Conservation (phyloP, 2,329 filamentous ascomycete genomes). For the Didymella segeticola region DNA sequence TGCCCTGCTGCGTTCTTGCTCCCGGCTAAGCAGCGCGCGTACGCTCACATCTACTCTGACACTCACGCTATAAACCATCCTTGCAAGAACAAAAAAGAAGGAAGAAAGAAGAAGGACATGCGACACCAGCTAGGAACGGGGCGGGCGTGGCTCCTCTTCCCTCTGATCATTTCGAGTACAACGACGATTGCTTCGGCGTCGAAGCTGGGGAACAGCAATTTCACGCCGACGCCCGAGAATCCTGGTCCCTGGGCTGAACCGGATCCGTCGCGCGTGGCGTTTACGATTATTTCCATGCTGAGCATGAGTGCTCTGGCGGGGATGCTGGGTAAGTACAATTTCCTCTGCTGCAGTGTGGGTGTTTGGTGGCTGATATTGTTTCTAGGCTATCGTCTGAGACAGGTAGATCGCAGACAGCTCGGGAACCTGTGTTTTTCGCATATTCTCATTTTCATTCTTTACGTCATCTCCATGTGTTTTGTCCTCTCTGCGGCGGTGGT, state of each 20-base stretch:
- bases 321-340: background rate
- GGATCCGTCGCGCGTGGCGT: conserved; percentile 15
- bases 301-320: conserved; percentile 39
- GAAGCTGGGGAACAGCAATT: background rate
- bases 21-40: background rate
- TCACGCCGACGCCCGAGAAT: background rate
- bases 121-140: background rate
- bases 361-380: conserved; percentile 26
- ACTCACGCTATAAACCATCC: too few species aligned
- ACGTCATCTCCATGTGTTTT: conserved; percentile 46
- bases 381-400: conserved; percentile 28
- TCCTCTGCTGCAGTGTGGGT: too few species aligned
- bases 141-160: background rate
- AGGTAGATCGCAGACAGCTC: conserved; percentile 3
- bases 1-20: background rate
- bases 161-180: background rate
- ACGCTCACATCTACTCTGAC: too few species aligned
- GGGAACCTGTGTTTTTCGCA: conserved; percentile 25
- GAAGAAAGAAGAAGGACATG: too few species aligned
- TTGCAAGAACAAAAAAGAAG: too few species aligned
- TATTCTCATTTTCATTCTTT: conserved; percentile 44
- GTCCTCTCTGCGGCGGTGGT: conserved; percentile 44
- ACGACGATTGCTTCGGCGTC: background rate
- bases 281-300: conserved; percentile 26
- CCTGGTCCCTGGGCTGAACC: conserved; percentile 11